Percentiles rank a stretch among this genome's conserved stretches.
These are phyloP conservation scores for Hericium alpestre DNA, from an alignment of 768 basidiomycete genomes.

Conservation along the genomic window DNA sequence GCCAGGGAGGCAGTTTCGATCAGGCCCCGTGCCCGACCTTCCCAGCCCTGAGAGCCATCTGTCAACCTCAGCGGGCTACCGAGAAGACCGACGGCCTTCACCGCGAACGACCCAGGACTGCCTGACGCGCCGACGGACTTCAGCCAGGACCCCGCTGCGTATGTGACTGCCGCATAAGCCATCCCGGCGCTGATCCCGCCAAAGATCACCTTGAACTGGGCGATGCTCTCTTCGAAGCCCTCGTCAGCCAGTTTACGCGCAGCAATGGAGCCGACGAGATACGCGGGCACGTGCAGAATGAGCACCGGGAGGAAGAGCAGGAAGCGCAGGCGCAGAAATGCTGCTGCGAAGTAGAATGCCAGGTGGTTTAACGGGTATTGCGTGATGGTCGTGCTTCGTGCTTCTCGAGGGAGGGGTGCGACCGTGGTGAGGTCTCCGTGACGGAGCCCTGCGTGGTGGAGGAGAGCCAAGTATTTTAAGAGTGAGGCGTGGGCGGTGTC, in stretches of 20 bases:
- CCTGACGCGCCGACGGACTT: not conserved
- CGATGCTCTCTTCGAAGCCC: constrained; percentile 68
- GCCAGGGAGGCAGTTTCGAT: not conserved
- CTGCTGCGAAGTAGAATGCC: constrained; percentile 71
- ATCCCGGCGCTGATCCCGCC: constrained; percentile 27
- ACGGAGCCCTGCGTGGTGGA: constrained; percentile 68
- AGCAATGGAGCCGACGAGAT: constrained; percentile 66
- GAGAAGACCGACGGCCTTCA: not conserved
- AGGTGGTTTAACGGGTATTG: constrained; percentile 38
- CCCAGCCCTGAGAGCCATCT: not conserved
- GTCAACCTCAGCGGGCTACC: not conserved
- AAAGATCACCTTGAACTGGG: constrained; percentile 90
- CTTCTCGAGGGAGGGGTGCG: constrained; percentile 45
- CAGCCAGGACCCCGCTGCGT: not conserved
- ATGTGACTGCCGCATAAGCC: not conserved
- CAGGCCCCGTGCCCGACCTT: not conserved
- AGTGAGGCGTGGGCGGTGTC: constrained; percentile 29
- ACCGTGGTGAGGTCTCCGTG: constrained; percentile 74
- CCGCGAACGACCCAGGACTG: not conserved
- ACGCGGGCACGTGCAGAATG: constrained; percentile 74
- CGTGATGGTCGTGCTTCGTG: too few relatives aligned
- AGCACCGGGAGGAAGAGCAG: constrained; percentile 83
- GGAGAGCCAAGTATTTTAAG: constrained; percentile 78
- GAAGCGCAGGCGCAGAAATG: constrained; percentile 36
- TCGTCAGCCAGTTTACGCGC: constrained; percentile 70